phyloP scores from a whole-genome alignment of 1,284 basidiomycete genomes.

The Microstroma glucosiphilum region DNA sequence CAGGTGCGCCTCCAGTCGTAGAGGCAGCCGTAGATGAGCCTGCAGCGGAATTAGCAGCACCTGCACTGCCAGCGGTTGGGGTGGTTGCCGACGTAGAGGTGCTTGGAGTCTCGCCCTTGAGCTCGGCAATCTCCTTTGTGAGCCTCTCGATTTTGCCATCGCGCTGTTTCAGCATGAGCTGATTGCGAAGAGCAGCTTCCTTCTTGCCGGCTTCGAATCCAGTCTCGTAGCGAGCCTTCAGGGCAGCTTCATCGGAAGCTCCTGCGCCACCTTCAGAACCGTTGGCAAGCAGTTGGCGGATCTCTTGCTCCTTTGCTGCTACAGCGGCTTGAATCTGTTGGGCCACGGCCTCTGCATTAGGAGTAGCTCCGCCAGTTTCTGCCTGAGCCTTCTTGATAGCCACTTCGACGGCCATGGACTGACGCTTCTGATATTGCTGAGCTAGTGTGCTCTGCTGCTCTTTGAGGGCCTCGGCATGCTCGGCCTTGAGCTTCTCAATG shows the following conservation, averaged over 20 bases:
- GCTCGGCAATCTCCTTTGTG: constrained; percentile 36
- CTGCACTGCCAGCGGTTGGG: neutral
- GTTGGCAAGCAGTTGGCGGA: neutral
- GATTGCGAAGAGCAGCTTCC: constrained; percentile 46
- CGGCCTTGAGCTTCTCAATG: constrained; percentile 21
- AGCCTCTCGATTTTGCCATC: constrained; percentile 47
- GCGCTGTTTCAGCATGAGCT: constrained; percentile 44
- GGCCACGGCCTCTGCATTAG: constrained; percentile 3
- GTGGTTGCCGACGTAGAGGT: constrained; percentile 11
- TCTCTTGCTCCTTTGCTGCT: neutral
- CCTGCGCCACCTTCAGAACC: neutral
- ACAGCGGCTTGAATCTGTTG: constrained; percentile 5
- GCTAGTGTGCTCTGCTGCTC: constrained; percentile 20
- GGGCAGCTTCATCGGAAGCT: constrained; percentile 27
- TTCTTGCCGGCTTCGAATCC: constrained; percentile 38
- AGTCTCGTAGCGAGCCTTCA: constrained; percentile 38
- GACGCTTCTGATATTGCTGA: constrained; percentile 6
- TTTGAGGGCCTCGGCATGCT: constrained; percentile 26
- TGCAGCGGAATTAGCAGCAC: neutral
- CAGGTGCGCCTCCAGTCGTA: too few species aligned
- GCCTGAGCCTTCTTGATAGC: constrained; percentile 16
- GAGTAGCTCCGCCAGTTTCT: neutral
- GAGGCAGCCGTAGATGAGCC: neutral
- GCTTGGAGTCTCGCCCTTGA: constrained; percentile 32
- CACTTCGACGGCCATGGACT: constrained; percentile 17